These are phyloP conservation scores for Penicillium salamii DNA, from an alignment of 495 filamentous ascomycete species.

Conservation along the genomic window DNA sequence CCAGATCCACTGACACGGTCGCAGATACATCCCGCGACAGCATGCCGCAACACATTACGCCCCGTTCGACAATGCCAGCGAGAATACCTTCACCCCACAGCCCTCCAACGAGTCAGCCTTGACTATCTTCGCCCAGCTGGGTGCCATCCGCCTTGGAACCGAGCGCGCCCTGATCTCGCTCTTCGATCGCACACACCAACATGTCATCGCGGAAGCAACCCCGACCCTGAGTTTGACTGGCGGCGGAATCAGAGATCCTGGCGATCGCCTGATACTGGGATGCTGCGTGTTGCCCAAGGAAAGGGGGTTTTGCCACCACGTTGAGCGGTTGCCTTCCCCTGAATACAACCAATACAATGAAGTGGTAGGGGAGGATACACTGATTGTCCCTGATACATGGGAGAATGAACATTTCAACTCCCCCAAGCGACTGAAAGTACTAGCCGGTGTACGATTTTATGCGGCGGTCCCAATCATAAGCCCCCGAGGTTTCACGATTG, in stretches of 20 bases:
- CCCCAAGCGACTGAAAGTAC: conserved; percentile 24
- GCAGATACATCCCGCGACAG: conserved; percentile 17
- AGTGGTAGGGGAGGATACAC: conserved; percentile 9
- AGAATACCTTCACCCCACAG: conserved; percentile 8
- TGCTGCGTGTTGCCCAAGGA: conserved; percentile 40
- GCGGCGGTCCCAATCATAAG: conserved; percentile 59
- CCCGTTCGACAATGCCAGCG: conserved; percentile 16
- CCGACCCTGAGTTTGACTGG: conserved; percentile 41
- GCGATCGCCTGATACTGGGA: conserved; percentile 38
- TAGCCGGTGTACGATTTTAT: conserved; percentile 52
- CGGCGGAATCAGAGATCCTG: conserved; percentile 20
- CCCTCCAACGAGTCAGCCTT: conserved; percentile 53
- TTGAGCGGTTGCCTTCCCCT: conserved; percentile 8
- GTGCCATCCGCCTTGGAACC: conserved; percentile 47
- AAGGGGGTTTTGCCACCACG: conserved; percentile 43
- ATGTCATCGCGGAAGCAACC: conserved; percentile 60
- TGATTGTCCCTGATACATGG: conserved; percentile 22
- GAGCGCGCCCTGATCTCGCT: conserved; percentile 55
- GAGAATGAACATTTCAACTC: conserved; percentile 20
- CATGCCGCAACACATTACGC: conserved; percentile 15
- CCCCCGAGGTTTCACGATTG: conserved; percentile 55
- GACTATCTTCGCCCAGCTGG: conserved; percentile 60
- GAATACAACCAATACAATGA: conserved; percentile 10
- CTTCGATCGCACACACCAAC: conserved; percentile 52
- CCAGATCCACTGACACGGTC: background rate